Evolutionary conservation across 805 yeast genomes (phyloP), one percentile per base, ranked within the genome.

Genomic region (Candida rishiriensis): DNA sequence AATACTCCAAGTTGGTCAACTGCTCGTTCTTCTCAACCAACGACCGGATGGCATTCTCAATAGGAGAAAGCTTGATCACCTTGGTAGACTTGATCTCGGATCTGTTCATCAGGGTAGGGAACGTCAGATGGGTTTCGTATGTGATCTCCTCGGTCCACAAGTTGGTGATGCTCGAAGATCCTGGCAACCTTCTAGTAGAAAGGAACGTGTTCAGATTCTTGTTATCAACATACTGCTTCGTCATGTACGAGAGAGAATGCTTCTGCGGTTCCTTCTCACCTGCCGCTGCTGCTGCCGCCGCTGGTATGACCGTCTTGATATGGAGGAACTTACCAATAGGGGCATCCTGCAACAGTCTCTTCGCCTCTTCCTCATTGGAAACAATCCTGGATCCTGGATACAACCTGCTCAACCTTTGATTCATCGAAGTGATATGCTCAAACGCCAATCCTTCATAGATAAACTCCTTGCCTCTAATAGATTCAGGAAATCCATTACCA

Each of bases 71-170:
- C 53, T 76, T 82, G 18, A 73, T 71, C 6, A 71, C 70, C 9
- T 60, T 63, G 10, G 75, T 68, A 3, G 57, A 46, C 48, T 73
- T 75, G 51, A 88, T 77, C 57, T 85, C 93, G 52, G 89, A 78
- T 63, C 95, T 73, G 59, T 88, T 85, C 85, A 88, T 85, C 62
- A 88, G 73, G 0, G 95, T 84, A 21, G 97, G 97, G 81, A 88
- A 88, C 8, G 88, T 75, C 43, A 84, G 74, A 39, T 61, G 69
- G 0, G 96, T 85, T 50, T 81, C 87, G 67, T 80, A 88, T 1
- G 86, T 82, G 9, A 85, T 77, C 64, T 88, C 95, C 58, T 88
- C 95, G 15, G 90, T 88, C 96, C 96, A 88, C 54, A 88, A 68
- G 55, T 88, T 88, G 42, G 78, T 73, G 9, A 85, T 82, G 10